These are phyloP conservation scores for Crucibulum laeve DNA, from an alignment of 768 basidiomycete species.

Conservation along the genomic window DNA sequence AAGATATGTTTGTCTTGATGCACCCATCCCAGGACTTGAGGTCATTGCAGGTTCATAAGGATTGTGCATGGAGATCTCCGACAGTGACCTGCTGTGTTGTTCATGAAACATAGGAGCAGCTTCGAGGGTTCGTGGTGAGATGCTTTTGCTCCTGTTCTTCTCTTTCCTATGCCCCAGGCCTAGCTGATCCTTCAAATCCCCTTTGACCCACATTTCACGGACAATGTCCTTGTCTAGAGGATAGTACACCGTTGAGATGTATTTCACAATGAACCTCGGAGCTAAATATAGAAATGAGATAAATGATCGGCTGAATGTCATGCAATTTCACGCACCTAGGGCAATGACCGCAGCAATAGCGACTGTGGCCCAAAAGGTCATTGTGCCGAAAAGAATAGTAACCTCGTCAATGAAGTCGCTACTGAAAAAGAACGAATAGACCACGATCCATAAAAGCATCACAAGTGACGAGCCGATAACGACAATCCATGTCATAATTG, in stretches of 20 bases:
- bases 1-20: conserved; percentile 39
- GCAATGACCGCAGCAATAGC: conserved; percentile 65
- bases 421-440: conserved; percentile 80
- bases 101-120: conserved; percentile 68
- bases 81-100: conserved; percentile 59
- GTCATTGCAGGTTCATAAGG: conserved; percentile 45
- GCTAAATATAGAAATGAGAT: conserved; percentile 32
- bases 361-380: conserved; percentile 84
- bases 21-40: conserved; percentile 30
- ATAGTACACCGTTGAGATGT: conserved; percentile 59
- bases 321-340: conserved; percentile 46
- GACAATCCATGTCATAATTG: conserved; percentile 78
- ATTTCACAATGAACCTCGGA: conserved; percentile 81
- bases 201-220: conserved; percentile 86
- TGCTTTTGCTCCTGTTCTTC: conserved; percentile 35
- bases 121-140: conserved; percentile 39
- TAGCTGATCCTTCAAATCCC: conserved; percentile 77
- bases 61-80: conserved; percentile 43
- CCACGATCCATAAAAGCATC: conserved; percentile 82
- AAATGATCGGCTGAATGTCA: background rate
- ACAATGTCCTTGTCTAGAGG: conserved; percentile 89
- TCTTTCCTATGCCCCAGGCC: conserved; percentile 64
- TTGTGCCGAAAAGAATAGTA: conserved; percentile 65
- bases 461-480: conserved; percentile 76
- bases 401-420: conserved; percentile 73